Evolutionary conservation across 352 stramenopile species (phyloP), one percentile per base, ranked within the genome.

Genomic region (Globisporangium nagaii): DNA sequence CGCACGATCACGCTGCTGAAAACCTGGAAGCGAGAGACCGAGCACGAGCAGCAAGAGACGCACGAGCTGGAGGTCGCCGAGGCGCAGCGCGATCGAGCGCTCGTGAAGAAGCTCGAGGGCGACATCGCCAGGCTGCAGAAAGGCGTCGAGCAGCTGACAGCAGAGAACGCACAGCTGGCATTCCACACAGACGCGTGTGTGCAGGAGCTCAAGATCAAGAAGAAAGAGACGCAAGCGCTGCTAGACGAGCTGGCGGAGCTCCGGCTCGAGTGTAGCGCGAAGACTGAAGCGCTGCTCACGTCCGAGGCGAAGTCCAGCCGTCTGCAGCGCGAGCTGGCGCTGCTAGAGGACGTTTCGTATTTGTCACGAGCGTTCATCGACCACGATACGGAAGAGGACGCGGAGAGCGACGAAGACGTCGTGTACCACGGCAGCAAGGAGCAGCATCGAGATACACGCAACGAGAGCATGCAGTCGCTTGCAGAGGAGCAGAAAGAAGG

Each of bases 311-410:
- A 77, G n/a, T 86, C 71, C 55, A 80, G 66, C 11, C 79, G 82
- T 0, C 45, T 95, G 22, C 71, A 95, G 45, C 79, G 82, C 9
- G 82, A 95, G 51, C 64, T 91, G 1, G 57, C 77, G 47, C 68
- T 93, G 35, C 69, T 95, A 40, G 79, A 92, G 36, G 76, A 90
- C 31, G 77, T 91, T 27, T 83, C 78, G 1, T 89, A 88, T 42
- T 71, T 90, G 30, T 83, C 79, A 15, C 63, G 86, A 11, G 78
- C 82, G 1, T 73, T 87, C 22, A 73, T 86, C 32, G 79, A 92
- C 35, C 48, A 57, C 10, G 82, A 93, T 51, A 68, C 75, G 1
- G 76, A 90, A 51, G 75, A 87, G 42, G 83, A 84, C 41, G 75
- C 82, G 1, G 80, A 86, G 1, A 76, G 86, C 19, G 77, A 88